Evolutionary conservation across 2,329 filamentous ascomycete genomes (phyloP), one percentile per base, ranked within the genome.

Genomic region (Didymella keratinophila): DNA sequence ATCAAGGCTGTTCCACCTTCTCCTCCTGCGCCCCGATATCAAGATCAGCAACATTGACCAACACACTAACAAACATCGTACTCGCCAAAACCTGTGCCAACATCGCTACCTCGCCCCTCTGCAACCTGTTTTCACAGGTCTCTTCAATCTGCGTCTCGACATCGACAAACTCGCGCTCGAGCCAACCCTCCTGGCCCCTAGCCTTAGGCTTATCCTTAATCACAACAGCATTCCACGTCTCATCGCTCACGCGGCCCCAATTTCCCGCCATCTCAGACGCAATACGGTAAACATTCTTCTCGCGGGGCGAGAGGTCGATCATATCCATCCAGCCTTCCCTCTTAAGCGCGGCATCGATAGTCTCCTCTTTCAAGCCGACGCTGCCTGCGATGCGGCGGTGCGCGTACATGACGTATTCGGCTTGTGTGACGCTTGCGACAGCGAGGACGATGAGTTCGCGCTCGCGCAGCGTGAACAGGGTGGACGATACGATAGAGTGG

Each of bases 41-140:
- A 4, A 43, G n/a, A 27, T 58, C 48, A 4, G 55, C 55, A 48
- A 48, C 52, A 12, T 58, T 58, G 12, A 52, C 55, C 18, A 58
- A 20, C 12, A 58, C 55, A 18, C 55, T 58, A 3, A 52, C 43
- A 23, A 52, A 58, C 43, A 58, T 43, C 14, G 28, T 37, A 39
- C 55, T 49, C 2, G 55, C 55, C 36, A 58, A 14, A 2, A 58
- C 44, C 44, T 58, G 55, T 27, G 55, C 43, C 2, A 58, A 37
- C 9, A 32, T 58, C 2, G 55, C 55, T 9, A 58, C 28, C 23
- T 58, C 55, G 2, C 30, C 43, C 4, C 49, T 47, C 21, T 49
- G 52, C 21, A 58, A 20, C 36, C 44, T 41, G 10, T 46, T 18
- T 11, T n/a, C 28, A n/a, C 16, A 21, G 1, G 16, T 18, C n/a